Conservation (phyloP, 1,284 basidiomycete species). For the Microstroma glucosiphilum region DNA sequence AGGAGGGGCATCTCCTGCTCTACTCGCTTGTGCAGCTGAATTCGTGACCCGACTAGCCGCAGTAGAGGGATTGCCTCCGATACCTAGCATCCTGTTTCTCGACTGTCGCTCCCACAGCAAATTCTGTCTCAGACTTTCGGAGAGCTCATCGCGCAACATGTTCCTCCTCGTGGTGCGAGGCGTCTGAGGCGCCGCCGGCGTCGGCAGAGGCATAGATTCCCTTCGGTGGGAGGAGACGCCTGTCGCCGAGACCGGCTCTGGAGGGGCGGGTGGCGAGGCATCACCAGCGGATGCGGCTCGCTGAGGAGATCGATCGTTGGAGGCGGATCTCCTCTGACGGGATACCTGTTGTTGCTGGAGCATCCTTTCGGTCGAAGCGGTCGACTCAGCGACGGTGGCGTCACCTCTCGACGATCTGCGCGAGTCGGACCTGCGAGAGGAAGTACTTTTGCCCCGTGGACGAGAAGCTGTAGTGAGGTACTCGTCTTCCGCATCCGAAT, state of each 20-base stretch:
- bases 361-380: too few relatives aligned
- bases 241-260: constrained; percentile 54
- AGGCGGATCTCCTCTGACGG: background rate
- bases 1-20: constrained; percentile 4
- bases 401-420: too few relatives aligned
- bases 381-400: too few relatives aligned
- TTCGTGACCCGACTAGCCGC: constrained; percentile 7
- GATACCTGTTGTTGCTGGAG: too few relatives aligned
- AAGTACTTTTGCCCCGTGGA: too few relatives aligned
- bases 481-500: background rate
- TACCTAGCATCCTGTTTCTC: constrained; percentile 44
- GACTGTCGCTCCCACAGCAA: constrained; percentile 70
- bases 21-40: background rate
- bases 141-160: constrained; percentile 78
- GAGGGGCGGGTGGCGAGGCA: background rate
- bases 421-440: too few relatives aligned
- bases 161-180: constrained; percentile 74
- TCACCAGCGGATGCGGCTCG: background rate
- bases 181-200: constrained; percentile 65
- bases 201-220: constrained; percentile 57
- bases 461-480: background rate
- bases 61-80: constrained; percentile 17
- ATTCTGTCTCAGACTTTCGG: constrained; percentile 73
- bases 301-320: constrained; percentile 4
- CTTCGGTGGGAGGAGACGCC: background rate